These are phyloP conservation scores for Neurospora sp. DNA, from an alignment of 495 filamentous ascomycete species.

Conservation along the genomic window DNA sequence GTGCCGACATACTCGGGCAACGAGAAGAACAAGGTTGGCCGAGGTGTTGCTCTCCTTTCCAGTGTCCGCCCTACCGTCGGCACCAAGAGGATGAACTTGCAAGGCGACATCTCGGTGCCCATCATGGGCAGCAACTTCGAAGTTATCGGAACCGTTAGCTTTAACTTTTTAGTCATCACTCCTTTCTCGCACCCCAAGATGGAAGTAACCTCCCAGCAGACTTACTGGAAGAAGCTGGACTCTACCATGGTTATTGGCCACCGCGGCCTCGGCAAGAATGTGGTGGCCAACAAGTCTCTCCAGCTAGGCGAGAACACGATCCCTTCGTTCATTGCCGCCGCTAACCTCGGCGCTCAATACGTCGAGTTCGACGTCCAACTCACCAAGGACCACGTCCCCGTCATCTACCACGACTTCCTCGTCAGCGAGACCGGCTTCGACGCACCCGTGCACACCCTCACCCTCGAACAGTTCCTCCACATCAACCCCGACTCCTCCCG, in stretches of 20 bases:
- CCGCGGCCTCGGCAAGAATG: conserved; percentile 88
- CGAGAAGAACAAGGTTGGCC: conserved; percentile 77
- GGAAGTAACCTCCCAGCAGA: conserved; percentile 77
- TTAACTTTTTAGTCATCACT: conserved; percentile 92
- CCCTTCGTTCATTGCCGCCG: conserved; percentile 90
- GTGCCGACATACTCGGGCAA: conserved; percentile 95
- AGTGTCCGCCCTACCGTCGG: conserved; percentile 75
- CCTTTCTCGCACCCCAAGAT: conserved; percentile 92
- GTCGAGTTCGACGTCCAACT: conserved; percentile 95
- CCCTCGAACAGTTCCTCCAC: conserved; percentile 87
- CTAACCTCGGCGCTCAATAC: conserved; percentile 83
- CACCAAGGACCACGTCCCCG: conserved; percentile 96
- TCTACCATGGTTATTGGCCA: conserved; percentile 88
- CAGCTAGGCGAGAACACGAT: conserved; percentile 96
- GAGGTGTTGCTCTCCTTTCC: conserved; percentile 80
- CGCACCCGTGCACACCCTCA: conserved; percentile 90
- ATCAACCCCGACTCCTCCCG: conserved; percentile 49
- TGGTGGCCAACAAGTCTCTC: conserved; percentile 65
- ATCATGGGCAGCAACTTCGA: conserved; percentile 77
- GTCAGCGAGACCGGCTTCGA: conserved; percentile 98
- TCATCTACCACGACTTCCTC: conserved; percentile 98
- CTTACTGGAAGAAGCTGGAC: conserved; percentile 75
- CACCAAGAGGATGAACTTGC: conserved; percentile 65
- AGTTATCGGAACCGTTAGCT: conserved; percentile 87
- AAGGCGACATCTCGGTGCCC: conserved; percentile 88